A percentile compares a stretch with the other conserved stretches of the same genome.
phyloP scores from a whole-genome alignment of 139 green algal species.

The Zygnema circumcarinatum region DNA sequence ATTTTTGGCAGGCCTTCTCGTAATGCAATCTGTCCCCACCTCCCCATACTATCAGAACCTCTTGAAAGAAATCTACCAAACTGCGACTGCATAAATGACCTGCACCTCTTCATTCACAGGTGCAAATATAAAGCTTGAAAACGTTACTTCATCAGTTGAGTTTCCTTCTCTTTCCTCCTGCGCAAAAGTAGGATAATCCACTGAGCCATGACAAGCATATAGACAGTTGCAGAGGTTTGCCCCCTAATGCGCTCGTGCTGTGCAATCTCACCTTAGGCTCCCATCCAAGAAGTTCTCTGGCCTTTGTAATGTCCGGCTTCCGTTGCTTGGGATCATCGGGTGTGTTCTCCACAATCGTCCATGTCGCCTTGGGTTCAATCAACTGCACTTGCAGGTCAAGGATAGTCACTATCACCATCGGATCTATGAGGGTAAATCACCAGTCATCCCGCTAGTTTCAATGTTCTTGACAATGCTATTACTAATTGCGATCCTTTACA shows the following conservation, averaged over 20 bases:
- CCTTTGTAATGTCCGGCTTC: conserved; percentile 71
- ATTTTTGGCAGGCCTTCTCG: conserved; percentile 30
- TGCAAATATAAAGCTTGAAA: not conserved
- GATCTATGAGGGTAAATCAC: too few relatives aligned
- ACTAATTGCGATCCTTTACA: not conserved
- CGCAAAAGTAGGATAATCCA: not conserved
- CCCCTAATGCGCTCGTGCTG: too few relatives aligned
- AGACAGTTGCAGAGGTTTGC: not conserved
- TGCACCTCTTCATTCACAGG: not conserved
- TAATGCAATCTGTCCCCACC: conserved; percentile 15
- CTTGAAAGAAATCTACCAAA: not conserved
- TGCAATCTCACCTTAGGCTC: conserved; percentile 86
- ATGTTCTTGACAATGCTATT: not conserved
- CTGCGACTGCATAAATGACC: not conserved
- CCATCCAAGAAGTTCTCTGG: conserved; percentile 86
- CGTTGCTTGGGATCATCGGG: conserved; percentile 87
- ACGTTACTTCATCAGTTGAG: not conserved
- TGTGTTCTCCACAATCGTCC: conserved; percentile 83
- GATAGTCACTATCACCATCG: too few relatives aligned
- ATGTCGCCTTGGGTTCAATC: not conserved
- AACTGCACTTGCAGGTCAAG: too few relatives aligned
- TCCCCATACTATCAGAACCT: not conserved
- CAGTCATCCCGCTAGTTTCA: not conserved
- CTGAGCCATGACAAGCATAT: not conserved
- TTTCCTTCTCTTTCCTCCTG: too few relatives aligned